phyloP scores from a whole-genome alignment of 2,329 filamentous ascomycete genomes.

The Fusarium domesticum region DNA sequence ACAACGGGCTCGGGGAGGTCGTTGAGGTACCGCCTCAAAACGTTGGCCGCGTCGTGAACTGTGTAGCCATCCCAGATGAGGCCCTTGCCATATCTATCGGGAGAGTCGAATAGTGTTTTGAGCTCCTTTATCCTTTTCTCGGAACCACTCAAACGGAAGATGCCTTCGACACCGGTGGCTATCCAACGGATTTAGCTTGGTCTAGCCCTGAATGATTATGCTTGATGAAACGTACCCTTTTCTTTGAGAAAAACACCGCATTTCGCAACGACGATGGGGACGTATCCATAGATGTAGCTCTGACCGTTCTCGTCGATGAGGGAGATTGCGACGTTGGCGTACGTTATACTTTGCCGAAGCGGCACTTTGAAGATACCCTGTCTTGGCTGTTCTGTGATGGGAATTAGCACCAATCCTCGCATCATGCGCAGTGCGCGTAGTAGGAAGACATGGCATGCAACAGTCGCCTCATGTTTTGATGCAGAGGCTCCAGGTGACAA shows the following conservation, averaged over 20 bases:
- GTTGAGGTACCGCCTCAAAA: conserved; percentile 91
- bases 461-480: background rate
- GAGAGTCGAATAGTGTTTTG: conserved; percentile 87
- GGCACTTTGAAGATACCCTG: conserved; percentile 93
- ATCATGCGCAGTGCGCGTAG: background rate
- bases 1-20: conserved; percentile 96
- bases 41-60: conserved; percentile 96
- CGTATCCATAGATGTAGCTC: conserved; percentile 97
- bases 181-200: conserved; percentile 23
- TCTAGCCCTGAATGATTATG: background rate
- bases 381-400: conserved; percentile 44
- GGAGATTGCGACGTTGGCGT: conserved; percentile 97
- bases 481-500: background rate
- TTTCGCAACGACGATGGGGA: conserved; percentile 97
- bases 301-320: conserved; percentile 87
- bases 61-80: conserved; percentile 97
- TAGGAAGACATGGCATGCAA: background rate
- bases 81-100: conserved; percentile 92
- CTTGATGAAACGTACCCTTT: conserved; percentile 66
- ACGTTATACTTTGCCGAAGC: conserved; percentile 89
- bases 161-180: conserved; percentile 95
- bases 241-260: conserved; percentile 97
- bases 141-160: conserved; percentile 92
- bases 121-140: conserved; percentile 98
- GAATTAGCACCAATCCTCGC: conserved; percentile 20